phyloP scores from a whole-genome alignment of 2,329 filamentous ascomycete genomes.

The Microdochium bolleyi region DNA sequence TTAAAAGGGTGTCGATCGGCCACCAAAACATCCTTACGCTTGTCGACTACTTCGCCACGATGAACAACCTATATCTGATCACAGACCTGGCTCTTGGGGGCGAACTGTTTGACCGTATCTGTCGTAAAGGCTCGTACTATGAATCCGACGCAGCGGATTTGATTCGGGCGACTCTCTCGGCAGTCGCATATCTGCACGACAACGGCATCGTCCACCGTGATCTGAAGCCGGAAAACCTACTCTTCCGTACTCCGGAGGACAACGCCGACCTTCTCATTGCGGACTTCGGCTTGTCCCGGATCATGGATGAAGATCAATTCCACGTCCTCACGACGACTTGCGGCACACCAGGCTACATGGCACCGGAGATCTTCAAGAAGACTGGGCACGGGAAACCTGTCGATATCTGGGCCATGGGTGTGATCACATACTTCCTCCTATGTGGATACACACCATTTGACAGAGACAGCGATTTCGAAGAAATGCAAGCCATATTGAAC shows the following conservation, averaged over 20 bases:
- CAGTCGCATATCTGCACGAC: conserved; percentile 97
- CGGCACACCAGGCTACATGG: conserved; percentile 98
- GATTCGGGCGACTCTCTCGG: conserved; percentile 87
- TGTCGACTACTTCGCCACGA: conserved; percentile 98
- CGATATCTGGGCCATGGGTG: conserved; percentile 95
- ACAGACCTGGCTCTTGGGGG: conserved; percentile 94
- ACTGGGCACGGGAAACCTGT: conserved; percentile 96
- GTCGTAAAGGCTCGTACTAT: conserved; percentile 96
- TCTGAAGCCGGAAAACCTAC: conserved; percentile 91
- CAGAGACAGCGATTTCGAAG: conserved; percentile 92
- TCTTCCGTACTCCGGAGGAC: conserved; percentile 95
- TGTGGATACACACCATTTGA: conserved; percentile 98
- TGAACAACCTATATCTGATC: conserved; percentile 98
- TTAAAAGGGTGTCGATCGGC: conserved; percentile 98
- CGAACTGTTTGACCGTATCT: conserved; percentile 97
- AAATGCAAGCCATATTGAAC: conserved; percentile 97
- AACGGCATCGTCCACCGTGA: conserved; percentile 98
- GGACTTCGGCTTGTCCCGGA: conserved; percentile 89
- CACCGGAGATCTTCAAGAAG: conserved; percentile 98
- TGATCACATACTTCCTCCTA: conserved; percentile 97
- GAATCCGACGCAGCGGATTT: conserved; percentile 94
- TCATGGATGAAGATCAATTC: conserved; percentile 99
- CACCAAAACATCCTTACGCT: conserved; percentile 97
- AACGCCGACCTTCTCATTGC: conserved; percentile 96
- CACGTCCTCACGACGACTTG: conserved; percentile 97